phyloP scores from a whole-genome alignment of 106 monocot species.

The Amphibolis antarctica region DNA sequence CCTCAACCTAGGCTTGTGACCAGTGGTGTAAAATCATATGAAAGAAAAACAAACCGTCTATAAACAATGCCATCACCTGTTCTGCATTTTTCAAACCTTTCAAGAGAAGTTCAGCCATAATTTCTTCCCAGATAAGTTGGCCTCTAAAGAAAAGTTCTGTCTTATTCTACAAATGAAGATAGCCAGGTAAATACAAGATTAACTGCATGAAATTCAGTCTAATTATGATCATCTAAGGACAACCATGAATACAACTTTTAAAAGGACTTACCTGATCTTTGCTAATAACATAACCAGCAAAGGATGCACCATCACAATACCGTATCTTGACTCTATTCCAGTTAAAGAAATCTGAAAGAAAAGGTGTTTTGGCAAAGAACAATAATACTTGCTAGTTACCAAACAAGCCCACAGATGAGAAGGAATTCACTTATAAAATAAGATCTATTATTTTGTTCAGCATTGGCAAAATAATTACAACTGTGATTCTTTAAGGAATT shows the following conservation, averaged over 20 bases:
- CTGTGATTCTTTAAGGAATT: too few relatives aligned
- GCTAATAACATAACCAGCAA: constrained; percentile 44
- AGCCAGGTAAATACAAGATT: neutral
- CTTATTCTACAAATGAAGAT: constrained; percentile 33
- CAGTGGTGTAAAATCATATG: neutral
- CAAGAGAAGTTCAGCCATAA: constrained; percentile 55
- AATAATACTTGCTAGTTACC: neutral
- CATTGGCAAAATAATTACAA: too few relatives aligned
- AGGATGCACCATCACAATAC: constrained; percentile 96
- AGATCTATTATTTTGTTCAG: neutral
- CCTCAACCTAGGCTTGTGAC: too few relatives aligned
- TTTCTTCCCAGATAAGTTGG: constrained; percentile 65
- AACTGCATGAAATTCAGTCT: neutral
- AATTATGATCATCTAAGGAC: neutral
- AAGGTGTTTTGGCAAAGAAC: neutral
- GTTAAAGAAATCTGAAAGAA: constrained; percentile 73
- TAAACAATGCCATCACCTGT: constrained; percentile 33
- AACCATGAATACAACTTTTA: neutral
- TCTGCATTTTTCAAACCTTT: constrained; percentile 65
- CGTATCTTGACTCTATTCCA: constrained; percentile 93
- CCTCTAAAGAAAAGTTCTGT: constrained; percentile 71
- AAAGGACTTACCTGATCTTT: constrained; percentile 32
- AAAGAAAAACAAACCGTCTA: neutral
- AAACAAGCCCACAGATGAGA: neutral
- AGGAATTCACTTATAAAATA: neutral